Percentiles rank a stretch among this genome's conserved stretches.
These are phyloP conservation scores for Russula foetens DNA, from an alignment of 768 basidiomycete genomes.

Conservation along the genomic window DNA sequence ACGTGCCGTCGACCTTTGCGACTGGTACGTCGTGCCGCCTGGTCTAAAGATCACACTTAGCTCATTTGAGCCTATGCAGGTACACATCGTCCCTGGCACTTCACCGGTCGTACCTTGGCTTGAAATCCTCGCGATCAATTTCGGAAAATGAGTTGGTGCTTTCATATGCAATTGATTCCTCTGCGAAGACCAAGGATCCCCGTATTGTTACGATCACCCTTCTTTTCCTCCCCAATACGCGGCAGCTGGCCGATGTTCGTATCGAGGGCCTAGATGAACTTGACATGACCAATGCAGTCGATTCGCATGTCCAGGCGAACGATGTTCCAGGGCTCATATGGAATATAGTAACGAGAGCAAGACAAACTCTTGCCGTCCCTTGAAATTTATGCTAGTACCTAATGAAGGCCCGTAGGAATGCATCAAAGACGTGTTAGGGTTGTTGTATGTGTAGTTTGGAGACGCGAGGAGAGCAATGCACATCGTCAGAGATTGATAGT, in stretches of 20 bases:
- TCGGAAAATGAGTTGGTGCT: constrained; percentile 76
- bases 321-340: constrained; percentile 59
- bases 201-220: constrained; percentile 44
- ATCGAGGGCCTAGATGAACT: constrained; percentile 42
- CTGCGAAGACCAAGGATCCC: constrained; percentile 23
- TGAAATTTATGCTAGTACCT: not conserved
- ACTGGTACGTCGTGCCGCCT: constrained; percentile 44
- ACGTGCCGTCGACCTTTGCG: constrained; percentile 54
- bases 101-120: constrained; percentile 52
- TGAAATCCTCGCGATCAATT: constrained; percentile 48
- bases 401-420: too few species aligned
- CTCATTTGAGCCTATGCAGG: constrained; percentile 34
- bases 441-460: too few species aligned
- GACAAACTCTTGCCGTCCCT: constrained; percentile 15
- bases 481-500: too few species aligned
- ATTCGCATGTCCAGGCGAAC: constrained; percentile 53
- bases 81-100: constrained; percentile 59
- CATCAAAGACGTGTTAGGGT: too few species aligned
- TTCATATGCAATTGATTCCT: constrained; percentile 44
- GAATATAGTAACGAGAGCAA: constrained; percentile 45
- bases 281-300: constrained; percentile 52
- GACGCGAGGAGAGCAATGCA: too few species aligned
- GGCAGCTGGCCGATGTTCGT: constrained; percentile 52
- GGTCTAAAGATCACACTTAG: not conserved
- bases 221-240: constrained; percentile 63